Conservation (phyloP, 257 asterid genomes). For the Salvia rosmarinus region DNA sequence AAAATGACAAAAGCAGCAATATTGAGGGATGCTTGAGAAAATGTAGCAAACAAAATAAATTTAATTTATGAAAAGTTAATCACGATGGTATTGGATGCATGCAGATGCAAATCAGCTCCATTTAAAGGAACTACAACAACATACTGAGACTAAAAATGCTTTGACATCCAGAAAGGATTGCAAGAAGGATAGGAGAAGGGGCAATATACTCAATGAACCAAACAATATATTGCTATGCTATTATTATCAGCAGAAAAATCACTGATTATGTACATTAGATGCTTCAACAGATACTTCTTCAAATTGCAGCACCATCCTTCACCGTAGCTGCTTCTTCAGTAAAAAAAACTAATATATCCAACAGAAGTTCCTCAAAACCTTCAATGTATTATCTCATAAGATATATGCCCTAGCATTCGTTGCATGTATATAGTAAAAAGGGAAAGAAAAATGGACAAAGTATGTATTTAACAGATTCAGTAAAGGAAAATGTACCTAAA, state of each 20-base stretch:
- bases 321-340: too few species aligned
- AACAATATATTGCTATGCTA: background rate
- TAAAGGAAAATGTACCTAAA: background rate
- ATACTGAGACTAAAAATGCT: background rate
- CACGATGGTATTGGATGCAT: background rate
- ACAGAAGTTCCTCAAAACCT: background rate
- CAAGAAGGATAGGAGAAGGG: background rate
- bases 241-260: background rate
- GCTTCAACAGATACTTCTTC: background rate
- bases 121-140: background rate
- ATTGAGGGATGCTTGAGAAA: background rate
- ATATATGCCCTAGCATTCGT: background rate
- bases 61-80: background rate
- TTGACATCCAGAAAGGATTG: background rate
- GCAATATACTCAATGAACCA: background rate
- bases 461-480: background rate
- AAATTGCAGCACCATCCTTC: background rate
- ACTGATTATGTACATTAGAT: background rate
- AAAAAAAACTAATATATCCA: background rate
- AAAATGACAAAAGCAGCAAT: conserved; percentile 23
- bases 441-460: background rate
- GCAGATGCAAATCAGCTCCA: background rate
- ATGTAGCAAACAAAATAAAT: background rate
- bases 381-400: background rate
- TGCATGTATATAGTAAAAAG: background rate